These are phyloP conservation scores for Chrysanthemum makinoi DNA, from an alignment of 129 eudicot genomes.

Conservation along the genomic window DNA sequence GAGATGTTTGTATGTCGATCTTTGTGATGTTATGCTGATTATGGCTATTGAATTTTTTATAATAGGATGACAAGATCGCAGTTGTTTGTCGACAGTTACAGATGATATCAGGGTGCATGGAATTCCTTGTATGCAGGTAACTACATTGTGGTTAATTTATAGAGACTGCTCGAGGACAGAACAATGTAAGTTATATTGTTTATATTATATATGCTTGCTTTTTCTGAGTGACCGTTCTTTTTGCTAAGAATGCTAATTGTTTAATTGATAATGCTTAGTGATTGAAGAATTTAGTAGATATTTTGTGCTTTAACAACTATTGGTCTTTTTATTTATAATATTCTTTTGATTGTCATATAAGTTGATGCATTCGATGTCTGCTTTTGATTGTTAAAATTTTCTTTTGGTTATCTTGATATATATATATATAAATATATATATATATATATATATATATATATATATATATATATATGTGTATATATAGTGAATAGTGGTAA, in stretches of 20 bases:
- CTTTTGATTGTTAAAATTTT: too few species aligned
- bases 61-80: slow-evolving; percentile 38
- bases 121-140: slow-evolving; percentile 38
- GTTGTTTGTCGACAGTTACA: slow-evolving; percentile 35
- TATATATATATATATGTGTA: too few species aligned
- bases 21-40: too few species aligned
- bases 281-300: neutral
- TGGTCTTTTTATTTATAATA: too few species aligned
- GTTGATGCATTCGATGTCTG: too few species aligned
- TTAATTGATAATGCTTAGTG: neutral
- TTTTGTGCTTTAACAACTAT: too few species aligned
- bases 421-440: too few species aligned
- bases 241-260: neutral
- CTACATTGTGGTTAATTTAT: slow-evolving; percentile 40
- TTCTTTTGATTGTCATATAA: too few species aligned
- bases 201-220: neutral
- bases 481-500: too few species aligned
- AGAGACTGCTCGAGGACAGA: slow-evolving; percentile 40
- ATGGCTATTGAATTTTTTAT: neutral
- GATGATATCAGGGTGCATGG: slow-evolving; percentile 40
- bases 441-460: too few species aligned
- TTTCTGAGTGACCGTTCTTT: neutral
- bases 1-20: too few species aligned
- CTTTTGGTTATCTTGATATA: too few species aligned
- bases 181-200: slow-evolving; percentile 25